Evolutionary conservation across 768 basidiomycete genomes (phyloP), one percentile per base, ranked within the genome.

Genomic region (Rhodotorula graminis): DNA sequence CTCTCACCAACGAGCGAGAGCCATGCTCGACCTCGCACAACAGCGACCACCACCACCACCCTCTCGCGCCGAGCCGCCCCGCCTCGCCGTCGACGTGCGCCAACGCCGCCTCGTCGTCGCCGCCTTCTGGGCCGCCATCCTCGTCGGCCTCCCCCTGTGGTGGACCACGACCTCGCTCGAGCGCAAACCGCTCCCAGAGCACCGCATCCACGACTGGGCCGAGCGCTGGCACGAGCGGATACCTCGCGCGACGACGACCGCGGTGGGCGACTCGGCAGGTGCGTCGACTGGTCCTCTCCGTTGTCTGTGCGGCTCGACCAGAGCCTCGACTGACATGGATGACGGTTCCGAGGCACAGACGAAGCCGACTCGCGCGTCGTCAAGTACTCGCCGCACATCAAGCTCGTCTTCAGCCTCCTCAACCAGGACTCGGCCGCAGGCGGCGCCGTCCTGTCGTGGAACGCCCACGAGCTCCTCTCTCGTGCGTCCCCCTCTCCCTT

Each of bases 151-250:
- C 29, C 96, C 96, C 6, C 84, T 92, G 61, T 99, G 96, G 96
- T 97, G 93, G 92, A 85, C 84, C 63, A 88, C 90, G 40, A 98
- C 96, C 10, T 90, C 90, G 74, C 95, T 98, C 42, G 86, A 93
- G 78, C 87, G 94, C 40, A 84, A 90, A 25, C 83, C 88, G 0
- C 83, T 96, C 21, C 92, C 94, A 2, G 82, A 84, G 15, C 80
- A 82, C 56, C 85, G 86, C 31, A 88, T 93, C 47, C 80, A 80
- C 56, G 80, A 81, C 60, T 83, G 82, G 70, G 57, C 9, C 21
- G 18, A 7, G 1, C 21, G 10, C 18, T 78, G 69, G 80, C 79
- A 67, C 58, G 79, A 68, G 40, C 56, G 57, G 42, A 55, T 68
- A 11, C 52, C 37, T 9, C 18, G 12, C 14, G n/a, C 27, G 18